Conservation (phyloP, 345 rosid genomes). For the Aethionema arabicum region DNA sequence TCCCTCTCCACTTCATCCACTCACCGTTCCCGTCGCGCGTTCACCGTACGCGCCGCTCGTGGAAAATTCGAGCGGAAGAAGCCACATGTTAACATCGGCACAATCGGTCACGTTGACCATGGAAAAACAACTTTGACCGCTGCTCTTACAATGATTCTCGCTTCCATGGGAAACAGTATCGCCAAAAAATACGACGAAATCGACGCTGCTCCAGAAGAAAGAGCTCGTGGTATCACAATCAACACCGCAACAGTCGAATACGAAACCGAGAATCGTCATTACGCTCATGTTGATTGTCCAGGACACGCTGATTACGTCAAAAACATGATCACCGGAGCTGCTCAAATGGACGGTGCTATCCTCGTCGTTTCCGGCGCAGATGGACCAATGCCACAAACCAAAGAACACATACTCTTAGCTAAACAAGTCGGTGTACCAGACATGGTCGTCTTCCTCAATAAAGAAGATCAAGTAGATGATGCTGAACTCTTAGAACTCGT, state of each 20-base stretch:
- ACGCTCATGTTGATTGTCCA: conserved; percentile 81
- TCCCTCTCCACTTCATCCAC: conserved; percentile 23
- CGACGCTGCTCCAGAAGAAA: conserved; percentile 75
- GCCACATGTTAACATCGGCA: conserved; percentile 76
- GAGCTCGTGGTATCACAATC: conserved; percentile 76
- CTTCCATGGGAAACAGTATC: conserved; percentile 52
- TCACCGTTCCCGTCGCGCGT: conserved; percentile 26
- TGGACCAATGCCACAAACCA: conserved; percentile 91
- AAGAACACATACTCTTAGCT: conserved; percentile 75
- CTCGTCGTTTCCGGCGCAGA: conserved; percentile 77
- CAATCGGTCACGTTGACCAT: conserved; percentile 69
- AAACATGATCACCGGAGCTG: conserved; percentile 83
- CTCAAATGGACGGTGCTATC: conserved; percentile 89
- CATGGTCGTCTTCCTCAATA: conserved; percentile 80
- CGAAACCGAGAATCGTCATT: conserved; percentile 66
- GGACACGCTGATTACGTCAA: conserved; percentile 88
- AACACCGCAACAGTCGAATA: conserved; percentile 80
- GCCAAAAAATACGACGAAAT: conserved; percentile 74
- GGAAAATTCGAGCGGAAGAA: conserved; percentile 84
- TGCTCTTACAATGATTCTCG: conserved; percentile 71
- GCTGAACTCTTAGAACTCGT: conserved; percentile 80
- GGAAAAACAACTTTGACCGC: conserved; percentile 80
- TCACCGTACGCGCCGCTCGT: conserved; percentile 62
- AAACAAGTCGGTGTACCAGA: conserved; percentile 89
- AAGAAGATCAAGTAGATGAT: conserved; percentile 88